phyloP scores from a whole-genome alignment of 306 rosid species.

The Rosa persica region DNA sequence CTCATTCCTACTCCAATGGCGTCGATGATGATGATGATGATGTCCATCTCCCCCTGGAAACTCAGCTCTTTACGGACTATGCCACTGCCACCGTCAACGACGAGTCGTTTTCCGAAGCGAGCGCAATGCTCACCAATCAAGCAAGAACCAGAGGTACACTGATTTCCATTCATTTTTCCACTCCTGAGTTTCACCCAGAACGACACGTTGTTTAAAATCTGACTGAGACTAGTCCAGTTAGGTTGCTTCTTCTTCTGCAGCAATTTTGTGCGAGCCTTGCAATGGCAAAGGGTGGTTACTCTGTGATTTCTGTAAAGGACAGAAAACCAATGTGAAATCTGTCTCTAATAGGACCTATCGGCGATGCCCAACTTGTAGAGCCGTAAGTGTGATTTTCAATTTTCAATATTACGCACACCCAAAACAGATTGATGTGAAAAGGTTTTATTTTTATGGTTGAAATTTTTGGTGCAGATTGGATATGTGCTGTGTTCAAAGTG shows the following conservation, averaged over 20 bases:
- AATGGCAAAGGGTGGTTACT: slow-evolving; percentile 79
- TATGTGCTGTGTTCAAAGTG: slow-evolving; percentile 70
- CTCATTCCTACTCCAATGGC: slow-evolving; percentile 23
- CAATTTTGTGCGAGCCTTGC: slow-evolving; percentile 71
- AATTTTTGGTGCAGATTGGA: slow-evolving; percentile 60
- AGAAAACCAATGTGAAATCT: slow-evolving; percentile 74
- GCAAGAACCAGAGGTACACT: slow-evolving; percentile 41
- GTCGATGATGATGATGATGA: slow-evolving; percentile 22
- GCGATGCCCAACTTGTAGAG: slow-evolving; percentile 90
- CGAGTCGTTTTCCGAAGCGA: slow-evolving; percentile 32
- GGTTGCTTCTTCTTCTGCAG: slow-evolving; percentile 40
- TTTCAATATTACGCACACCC: not conserved
- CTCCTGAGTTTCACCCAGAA: not conserved
- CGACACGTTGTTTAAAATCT: not conserved
- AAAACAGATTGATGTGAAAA: not conserved
- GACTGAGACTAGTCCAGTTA: slow-evolving; percentile 38
- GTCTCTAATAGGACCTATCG: slow-evolving; percentile 72
- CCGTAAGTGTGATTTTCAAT: slow-evolving; percentile 42
- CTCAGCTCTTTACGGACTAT: slow-evolving; percentile 4
- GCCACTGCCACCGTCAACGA: slow-evolving; percentile 10
- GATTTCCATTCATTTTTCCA: not conserved
- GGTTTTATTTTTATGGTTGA: not conserved
- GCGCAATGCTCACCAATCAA: slow-evolving; percentile 41
- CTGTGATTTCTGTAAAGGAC: slow-evolving; percentile 82
- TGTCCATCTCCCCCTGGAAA: slow-evolving; percentile 21